phyloP scores from a whole-genome alignment of 2,329 filamentous ascomycete species.

The Botrytis hyacinthi region DNA sequence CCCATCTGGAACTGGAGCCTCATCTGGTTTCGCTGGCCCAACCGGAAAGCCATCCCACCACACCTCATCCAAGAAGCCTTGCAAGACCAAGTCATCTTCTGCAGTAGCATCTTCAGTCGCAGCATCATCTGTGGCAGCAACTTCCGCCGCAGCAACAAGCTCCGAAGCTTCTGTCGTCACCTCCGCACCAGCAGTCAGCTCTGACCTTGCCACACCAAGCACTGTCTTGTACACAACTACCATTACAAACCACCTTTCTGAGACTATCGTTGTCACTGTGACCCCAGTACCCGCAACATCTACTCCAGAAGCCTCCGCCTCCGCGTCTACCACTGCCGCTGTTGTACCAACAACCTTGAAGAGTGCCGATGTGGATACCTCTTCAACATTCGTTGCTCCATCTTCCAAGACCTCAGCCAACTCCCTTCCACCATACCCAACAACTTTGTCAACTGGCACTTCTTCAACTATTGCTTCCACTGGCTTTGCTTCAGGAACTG shows the following conservation, averaged over 20 bases:
- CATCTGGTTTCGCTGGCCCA: background rate
- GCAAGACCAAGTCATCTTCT: slow-evolving; percentile 15
- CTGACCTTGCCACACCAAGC: slow-evolving; percentile 1
- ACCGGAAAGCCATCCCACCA: background rate
- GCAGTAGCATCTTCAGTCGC: background rate
- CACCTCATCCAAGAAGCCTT: slow-evolving; percentile 8
- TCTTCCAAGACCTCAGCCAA: background rate
- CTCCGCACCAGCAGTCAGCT: background rate
- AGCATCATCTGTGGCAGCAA: background rate
- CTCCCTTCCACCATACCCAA: slow-evolving; percentile 17
- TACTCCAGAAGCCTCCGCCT: background rate
- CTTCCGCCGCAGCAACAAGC: slow-evolving; percentile 1
- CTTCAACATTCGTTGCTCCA: slow-evolving; percentile 1
- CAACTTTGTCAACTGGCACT: slow-evolving; percentile 4
- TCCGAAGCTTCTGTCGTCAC: background rate
- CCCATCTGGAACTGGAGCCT: slow-evolving; percentile 3
- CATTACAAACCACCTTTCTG: background rate
- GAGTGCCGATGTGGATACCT: background rate
- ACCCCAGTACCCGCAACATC: slow-evolving; percentile 7
- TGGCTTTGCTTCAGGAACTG: slow-evolving; percentile 18
- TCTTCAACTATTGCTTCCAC: slow-evolving; percentile 12
- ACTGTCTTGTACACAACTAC: slow-evolving; percentile 5
- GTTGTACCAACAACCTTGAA: slow-evolving; percentile 6
- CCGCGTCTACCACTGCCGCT: background rate
- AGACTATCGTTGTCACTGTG: slow-evolving; percentile 2